Evolutionary conservation across 2,329 filamentous ascomycete genomes (phyloP), one percentile per base, ranked within the genome.

Genomic region (Bisporella sp.): DNA sequence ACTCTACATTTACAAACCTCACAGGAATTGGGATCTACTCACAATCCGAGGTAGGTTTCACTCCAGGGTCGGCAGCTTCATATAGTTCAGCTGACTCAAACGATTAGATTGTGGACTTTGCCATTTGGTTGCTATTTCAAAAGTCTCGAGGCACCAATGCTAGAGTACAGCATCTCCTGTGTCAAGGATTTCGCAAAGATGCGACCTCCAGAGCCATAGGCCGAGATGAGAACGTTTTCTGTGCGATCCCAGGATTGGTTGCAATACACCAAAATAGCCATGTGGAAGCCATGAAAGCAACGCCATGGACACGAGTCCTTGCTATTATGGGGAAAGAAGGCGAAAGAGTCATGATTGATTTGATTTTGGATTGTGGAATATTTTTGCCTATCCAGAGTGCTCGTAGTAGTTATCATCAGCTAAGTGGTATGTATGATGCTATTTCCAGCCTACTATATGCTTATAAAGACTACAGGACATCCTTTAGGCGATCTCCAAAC

Each of bases 311-410:
- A 9, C 78, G 85, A 50, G 64, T 96, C 8, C 77, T 95, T 13
- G 73, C 76, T 30, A 69, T 96, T 4, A 70, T 97, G 8, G 93
- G 92, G 0, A 77, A 76, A 53, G 81, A 81, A 45, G 88, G 88
- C 3, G 87, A 95, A 54, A 74, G 75, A 29, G 82, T 92, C 53
- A 89, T 96, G 79, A 76, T 88, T 47, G 77, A 86, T 58, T 70
- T 96, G 51, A 73, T 97, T 5, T 67, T 91, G 2, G 81, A 93
- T 54, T 88, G 84, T 65, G 85, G 87, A 5, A 70, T 97, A 5
- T 99, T 93, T 62, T 61, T 79, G 9, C 69, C 77, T 4, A 67
- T 95, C 8, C 69, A 79, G 39, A 71, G 72, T 29, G 78, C 78
- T 8, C 73, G 70, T 49, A 78, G 78, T 2, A 90, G 89, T 59